Evolutionary conservation across 2,329 filamentous ascomycete genomes (phyloP), one percentile per base, ranked within the genome.

Genomic region (Diaporthe eres): DNA sequence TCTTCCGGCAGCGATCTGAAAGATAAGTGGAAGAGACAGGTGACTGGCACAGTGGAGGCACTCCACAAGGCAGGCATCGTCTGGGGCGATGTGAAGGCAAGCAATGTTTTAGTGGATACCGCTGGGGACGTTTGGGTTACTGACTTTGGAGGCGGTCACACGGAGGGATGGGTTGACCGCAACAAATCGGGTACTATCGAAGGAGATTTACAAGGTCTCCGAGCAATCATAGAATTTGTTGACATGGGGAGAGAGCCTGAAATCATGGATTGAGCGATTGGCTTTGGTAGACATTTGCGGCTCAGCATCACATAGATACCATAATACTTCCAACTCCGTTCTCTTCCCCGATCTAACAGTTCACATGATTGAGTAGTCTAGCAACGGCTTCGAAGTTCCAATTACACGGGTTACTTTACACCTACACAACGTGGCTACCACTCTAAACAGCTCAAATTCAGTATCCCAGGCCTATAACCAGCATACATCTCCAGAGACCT

Each of bases 71-170:
- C 60, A 37, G 80, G 79, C 8, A 79, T 82, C 28, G 53, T 80
- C 42, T 83, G 80, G 80, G 81, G 81, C 5, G 82, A 82, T 72
- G 82, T 39, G 7, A 83, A 83, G 73, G 75, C 81, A 6, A 78
- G 78, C 25, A 83, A 83, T 58, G 75, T 81, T 19, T 71, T 83
- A 17, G 80, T 83, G 19, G 79, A 81, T 49, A 58, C 53, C 28
- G 61, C 79, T 4, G 77, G 80, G 19, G 76, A 83, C 63, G 81
- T 79, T 5, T 81, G 81, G 79, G 61, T 81, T 13, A 78, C 78
- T 34, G 80, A 82, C 65, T 83, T 83, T 75, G 81, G 79, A 2
- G 81, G 80, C 19, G 75, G 79, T 51, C 80, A 81, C 53, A 83
- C 81, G 2, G 37, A 53, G 15, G 80, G 80, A 25, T 82, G 80